Percentiles rank a stretch among this genome's conserved stretches.
Conservation (phyloP, 106 monocot genomes). For the Chionographis japonica region DNA sequence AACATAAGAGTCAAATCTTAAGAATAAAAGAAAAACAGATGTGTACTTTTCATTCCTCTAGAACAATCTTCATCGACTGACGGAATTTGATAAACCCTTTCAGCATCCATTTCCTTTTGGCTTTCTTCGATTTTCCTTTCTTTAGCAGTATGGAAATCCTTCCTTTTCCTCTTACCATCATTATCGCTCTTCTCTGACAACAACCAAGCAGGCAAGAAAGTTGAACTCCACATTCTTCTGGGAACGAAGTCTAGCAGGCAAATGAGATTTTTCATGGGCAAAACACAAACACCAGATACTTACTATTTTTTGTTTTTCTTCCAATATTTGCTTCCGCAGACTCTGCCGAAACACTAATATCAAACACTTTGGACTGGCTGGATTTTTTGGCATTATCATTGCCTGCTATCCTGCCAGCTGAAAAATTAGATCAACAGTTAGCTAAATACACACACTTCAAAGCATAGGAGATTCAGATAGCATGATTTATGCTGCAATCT, state of each 20-base stretch:
- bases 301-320: neutral
- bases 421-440: no score
- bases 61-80: no score
- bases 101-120: no score
- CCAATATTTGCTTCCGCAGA: slow-evolving; percentile 5
- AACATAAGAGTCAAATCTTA: no score
- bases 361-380: neutral
- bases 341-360: neutral
- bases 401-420: neutral
- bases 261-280: neutral
- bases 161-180: neutral
- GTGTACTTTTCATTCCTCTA: no score
- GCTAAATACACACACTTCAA: no score
- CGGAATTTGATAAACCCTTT: no score
- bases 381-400: slow-evolving; percentile 1
- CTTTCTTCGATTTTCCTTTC: no score
- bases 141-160: no score
- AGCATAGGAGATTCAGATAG: neutral
- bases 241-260: neutral
- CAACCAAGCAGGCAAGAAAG: neutral
- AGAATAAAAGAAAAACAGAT: no score
- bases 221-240: no score
- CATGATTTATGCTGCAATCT: neutral
- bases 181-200: neutral
- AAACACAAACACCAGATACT: neutral